Evolutionary conservation across 2,329 filamentous ascomycete species (phyloP).

Genomic region (Ophiocordyceps sinensis): DNA sequence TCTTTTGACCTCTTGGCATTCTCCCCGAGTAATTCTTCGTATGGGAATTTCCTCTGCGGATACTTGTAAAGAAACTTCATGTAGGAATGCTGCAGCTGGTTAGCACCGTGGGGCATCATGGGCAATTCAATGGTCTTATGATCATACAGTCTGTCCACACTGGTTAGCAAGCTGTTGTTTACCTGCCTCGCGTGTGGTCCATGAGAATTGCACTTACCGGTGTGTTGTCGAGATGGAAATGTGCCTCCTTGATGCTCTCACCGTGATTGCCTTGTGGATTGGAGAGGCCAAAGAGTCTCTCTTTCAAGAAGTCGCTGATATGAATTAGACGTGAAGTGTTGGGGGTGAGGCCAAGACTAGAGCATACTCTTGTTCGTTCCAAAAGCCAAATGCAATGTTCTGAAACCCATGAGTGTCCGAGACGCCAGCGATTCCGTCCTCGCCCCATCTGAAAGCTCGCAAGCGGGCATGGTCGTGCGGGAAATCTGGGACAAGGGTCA

Average conservation of each 20-base stretch:
- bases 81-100: conserved; percentile 63
- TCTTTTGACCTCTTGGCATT: conserved; percentile 63
- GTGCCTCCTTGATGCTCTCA: conserved; percentile 90
- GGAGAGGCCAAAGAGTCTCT: conserved; percentile 84
- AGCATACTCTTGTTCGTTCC: conserved; percentile 84
- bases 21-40: conserved; percentile 72
- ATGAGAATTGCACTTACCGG: conserved; percentile 33
- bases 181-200: not conserved
- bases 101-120: conserved; percentile 3
- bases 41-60: conserved; percentile 81
- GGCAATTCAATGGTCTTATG: not conserved
- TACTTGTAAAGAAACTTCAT: conserved; percentile 99
- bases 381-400: conserved; percentile 92
- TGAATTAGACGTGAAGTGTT: conserved; percentile 7
- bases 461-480: conserved; percentile 84
- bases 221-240: conserved; percentile 93
- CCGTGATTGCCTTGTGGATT: conserved; percentile 97
- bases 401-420: conserved; percentile 80
- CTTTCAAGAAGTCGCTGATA: conserved; percentile 74
- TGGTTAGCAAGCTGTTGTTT: conserved; percentile 8
- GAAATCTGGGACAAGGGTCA: conserved; percentile 51
- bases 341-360: not conserved
- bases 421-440: conserved; percentile 92
- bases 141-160: conserved; percentile 27
- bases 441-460: conserved; percentile 85